These are phyloP conservation scores for Blastocystis sp. DNA, from an alignment of 352 stramenopile genomes.

Conservation along the genomic window DNA sequence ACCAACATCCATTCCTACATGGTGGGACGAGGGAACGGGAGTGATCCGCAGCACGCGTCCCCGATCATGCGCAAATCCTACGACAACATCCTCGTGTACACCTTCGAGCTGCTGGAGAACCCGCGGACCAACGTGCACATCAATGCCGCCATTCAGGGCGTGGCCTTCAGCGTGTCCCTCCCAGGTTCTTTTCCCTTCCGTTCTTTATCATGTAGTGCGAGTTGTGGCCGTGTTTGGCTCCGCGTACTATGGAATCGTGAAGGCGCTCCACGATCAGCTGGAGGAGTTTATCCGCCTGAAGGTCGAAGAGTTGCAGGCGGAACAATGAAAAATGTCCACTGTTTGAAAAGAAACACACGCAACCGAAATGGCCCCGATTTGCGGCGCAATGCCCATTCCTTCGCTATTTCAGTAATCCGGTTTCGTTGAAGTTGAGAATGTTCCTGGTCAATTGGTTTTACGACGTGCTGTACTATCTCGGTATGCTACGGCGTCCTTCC, in stretches of 20 bases:
- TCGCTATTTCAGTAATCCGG: background rate
- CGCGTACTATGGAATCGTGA: conserved; percentile 67
- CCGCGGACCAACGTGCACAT: conserved; percentile 55
- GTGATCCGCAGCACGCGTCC: conserved; percentile 26
- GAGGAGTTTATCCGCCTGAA: conserved; percentile 56
- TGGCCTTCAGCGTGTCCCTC: conserved; percentile 56
- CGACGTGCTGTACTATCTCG: conserved; percentile 81
- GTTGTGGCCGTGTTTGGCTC: conserved; percentile 58
- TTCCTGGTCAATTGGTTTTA: conserved; percentile 94
- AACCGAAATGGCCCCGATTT: background rate
- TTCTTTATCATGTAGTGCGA: conserved; percentile 5
- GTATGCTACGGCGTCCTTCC: conserved; percentile 97
- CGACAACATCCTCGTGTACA: conserved; percentile 68
- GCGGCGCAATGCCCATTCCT: background rate
- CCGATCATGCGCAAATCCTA: conserved; percentile 66
- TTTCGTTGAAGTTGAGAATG: conserved; percentile 74
- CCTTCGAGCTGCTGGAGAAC: conserved; percentile 67
- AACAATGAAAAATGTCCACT: background rate
- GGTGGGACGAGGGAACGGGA: background rate
- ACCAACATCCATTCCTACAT: conserved; percentile 68
- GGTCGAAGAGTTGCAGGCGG: conserved; percentile 45
- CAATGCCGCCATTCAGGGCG: conserved; percentile 56
- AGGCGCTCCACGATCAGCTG: conserved; percentile 42
- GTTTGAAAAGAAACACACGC: background rate
- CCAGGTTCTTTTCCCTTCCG: background rate